Percentiles rank a stretch among this genome's conserved stretches.
Conservation (phyloP, 768 basidiomycete species). For the Mycena capillaripes region DNA sequence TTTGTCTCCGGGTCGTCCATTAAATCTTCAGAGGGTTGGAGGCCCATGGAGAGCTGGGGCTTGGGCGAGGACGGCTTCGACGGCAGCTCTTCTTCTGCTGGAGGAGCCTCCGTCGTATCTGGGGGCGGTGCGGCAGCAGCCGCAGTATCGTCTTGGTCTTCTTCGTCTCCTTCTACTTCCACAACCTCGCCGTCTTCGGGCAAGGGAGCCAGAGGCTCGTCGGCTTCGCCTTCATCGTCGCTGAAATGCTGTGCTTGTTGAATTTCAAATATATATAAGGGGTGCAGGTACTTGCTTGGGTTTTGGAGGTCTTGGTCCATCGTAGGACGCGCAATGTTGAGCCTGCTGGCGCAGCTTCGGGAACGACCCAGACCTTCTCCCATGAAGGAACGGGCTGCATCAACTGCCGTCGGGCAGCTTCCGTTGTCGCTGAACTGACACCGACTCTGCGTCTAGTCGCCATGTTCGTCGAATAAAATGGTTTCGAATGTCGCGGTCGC, state of each 20-base stretch:
- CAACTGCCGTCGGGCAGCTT: constrained; percentile 86
- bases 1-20: constrained; percentile 55
- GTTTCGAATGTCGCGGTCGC: neutral
- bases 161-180: constrained; percentile 75
- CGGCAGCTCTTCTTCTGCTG: constrained; percentile 60
- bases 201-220: constrained; percentile 85
- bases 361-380: constrained; percentile 82
- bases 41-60: constrained; percentile 72
- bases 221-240: constrained; percentile 85
- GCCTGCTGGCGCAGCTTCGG: constrained; percentile 67
- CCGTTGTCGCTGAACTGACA: constrained; percentile 81
- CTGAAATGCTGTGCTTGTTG: constrained; percentile 79
- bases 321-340: constrained; percentile 77
- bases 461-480: constrained; percentile 54
- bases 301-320: constrained; percentile 87
- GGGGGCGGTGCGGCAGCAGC: constrained; percentile 52
- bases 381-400: constrained; percentile 92
- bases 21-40: constrained; percentile 59
- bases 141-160: constrained; percentile 74
- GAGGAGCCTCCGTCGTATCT: constrained; percentile 45
- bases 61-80: constrained; percentile 79
- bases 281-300: constrained; percentile 66
- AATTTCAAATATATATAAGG: neutral
- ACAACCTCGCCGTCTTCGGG: constrained; percentile 83
- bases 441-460: constrained; percentile 83